These are phyloP conservation scores for Bondarzewia mesenterica DNA, from an alignment of 1,284 basidiomycete species.

Conservation along the genomic window DNA sequence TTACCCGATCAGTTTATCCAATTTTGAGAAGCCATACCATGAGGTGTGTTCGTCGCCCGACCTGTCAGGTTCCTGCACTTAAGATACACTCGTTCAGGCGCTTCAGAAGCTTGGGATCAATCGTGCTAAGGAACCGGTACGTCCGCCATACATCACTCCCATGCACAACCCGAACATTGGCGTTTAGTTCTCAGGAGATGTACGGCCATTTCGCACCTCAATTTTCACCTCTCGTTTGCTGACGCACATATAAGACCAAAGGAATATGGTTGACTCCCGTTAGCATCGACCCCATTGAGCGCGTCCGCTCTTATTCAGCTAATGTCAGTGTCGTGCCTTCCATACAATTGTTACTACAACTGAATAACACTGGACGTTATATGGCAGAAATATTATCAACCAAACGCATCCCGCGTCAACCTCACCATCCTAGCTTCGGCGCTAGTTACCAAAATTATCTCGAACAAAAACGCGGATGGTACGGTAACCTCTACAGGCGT, in stretches of 20 bases:
- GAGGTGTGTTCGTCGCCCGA: not conserved
- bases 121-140: slow-evolving; percentile 1
- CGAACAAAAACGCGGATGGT: slow-evolving; percentile 1
- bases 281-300: not conserved
- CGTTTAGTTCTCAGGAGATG: slow-evolving; percentile 2
- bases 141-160: not conserved
- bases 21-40: slow-evolving; percentile 1
- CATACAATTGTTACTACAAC: too few relatives aligned
- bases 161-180: not conserved
- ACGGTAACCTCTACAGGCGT: slow-evolving; percentile 16
- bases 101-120: not conserved
- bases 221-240: not conserved
- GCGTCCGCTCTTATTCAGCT: not conserved
- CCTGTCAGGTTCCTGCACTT: not conserved
- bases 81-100: not conserved
- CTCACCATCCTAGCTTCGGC: slow-evolving; percentile 16
- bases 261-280: slow-evolving; percentile 5
- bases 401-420: slow-evolving; percentile 15
- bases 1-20: not conserved
- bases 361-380: not conserved
- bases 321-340: not conserved
- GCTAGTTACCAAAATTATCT: slow-evolving; percentile 13
- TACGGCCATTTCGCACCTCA: too few relatives aligned
- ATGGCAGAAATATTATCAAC: slow-evolving; percentile 16
- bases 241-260: not conserved